A percentile compares a stretch with the other conserved stretches of the same genome.
Conservation (phyloP, 2,329 filamentous ascomycete species). For the Ascochyta rabiei region DNA sequence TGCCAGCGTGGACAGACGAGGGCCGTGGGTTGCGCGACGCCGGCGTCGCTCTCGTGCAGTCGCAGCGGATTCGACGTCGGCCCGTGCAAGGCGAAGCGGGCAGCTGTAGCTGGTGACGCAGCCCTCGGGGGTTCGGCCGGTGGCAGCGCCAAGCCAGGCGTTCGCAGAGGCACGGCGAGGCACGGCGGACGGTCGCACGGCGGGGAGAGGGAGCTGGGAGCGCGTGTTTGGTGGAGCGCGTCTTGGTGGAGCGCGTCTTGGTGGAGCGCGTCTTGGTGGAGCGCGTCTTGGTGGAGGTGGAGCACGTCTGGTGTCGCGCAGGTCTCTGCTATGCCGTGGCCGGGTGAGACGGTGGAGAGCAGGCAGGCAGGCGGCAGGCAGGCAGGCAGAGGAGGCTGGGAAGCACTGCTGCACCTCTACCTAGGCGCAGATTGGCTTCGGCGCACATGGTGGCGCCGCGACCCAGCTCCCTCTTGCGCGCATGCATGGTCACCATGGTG, state of each 20-base stretch:
- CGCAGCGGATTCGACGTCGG: constrained; percentile 5
- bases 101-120: constrained; percentile 31
- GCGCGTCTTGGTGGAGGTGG: no score
- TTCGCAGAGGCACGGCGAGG: constrained; percentile 16
- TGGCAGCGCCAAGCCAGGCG: constrained; percentile 26
- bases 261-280: no score
- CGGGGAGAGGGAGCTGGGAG: background rate
- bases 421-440: constrained; percentile 14
- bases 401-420: constrained; percentile 14
- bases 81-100: background rate
- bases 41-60: constrained; percentile 12
- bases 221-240: constrained; percentile 2
- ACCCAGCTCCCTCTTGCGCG: background rate
- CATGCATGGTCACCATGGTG: background rate
- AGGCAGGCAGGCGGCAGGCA: background rate
- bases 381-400: constrained; percentile 22
- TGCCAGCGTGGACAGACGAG: constrained; percentile 8
- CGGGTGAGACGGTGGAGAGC: background rate
- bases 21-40: constrained; percentile 26
- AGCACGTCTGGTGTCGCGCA: no score
- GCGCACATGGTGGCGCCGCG: constrained; percentile 1
- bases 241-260: no score
- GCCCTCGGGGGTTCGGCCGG: background rate
- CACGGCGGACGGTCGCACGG: constrained; percentile 1
- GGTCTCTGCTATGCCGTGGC: constrained; percentile 16